Conservation (phyloP, 2,329 filamentous ascomycete genomes). For the Westerdykella ornata region DNA sequence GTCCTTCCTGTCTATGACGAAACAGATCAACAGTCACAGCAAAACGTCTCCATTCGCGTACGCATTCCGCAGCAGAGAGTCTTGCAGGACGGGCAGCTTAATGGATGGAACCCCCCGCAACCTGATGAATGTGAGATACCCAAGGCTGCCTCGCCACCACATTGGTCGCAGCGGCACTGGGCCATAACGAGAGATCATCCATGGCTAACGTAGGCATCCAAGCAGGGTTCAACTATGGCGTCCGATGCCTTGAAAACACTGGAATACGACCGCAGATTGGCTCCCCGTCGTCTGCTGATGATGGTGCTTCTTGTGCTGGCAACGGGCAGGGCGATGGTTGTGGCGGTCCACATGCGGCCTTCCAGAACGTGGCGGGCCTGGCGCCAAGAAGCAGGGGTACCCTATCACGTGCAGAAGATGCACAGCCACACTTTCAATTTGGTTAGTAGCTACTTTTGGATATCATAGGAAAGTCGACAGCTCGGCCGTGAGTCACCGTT, state of each 20-base stretch:
- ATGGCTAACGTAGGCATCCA: conserved; percentile 1
- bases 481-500: background rate
- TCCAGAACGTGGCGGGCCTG: background rate
- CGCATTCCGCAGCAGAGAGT: conserved; percentile 22
- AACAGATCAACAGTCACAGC: conserved; percentile 6
- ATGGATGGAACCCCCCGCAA: conserved; percentile 21
- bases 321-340: background rate
- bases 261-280: no score
- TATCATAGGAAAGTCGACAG: background rate
- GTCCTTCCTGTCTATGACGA: conserved; percentile 5
- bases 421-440: conserved; percentile 1
- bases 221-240: conserved; percentile 29
- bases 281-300: no score
- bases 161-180: conserved; percentile 1
- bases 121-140: conserved; percentile 33
- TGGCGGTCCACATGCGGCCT: background rate
- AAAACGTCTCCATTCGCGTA: conserved; percentile 7
- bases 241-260: background rate
- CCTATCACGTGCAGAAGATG: background rate
- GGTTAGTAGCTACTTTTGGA: background rate
- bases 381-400: background rate
- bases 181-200: background rate
- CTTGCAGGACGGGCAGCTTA: conserved; percentile 21
- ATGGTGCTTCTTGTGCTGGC: background rate
- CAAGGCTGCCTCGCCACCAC: conserved; percentile 1